Evolutionary conservation across 768 basidiomycete genomes (phyloP).

Genomic region (Xerocomus brunneocitrinus): DNA sequence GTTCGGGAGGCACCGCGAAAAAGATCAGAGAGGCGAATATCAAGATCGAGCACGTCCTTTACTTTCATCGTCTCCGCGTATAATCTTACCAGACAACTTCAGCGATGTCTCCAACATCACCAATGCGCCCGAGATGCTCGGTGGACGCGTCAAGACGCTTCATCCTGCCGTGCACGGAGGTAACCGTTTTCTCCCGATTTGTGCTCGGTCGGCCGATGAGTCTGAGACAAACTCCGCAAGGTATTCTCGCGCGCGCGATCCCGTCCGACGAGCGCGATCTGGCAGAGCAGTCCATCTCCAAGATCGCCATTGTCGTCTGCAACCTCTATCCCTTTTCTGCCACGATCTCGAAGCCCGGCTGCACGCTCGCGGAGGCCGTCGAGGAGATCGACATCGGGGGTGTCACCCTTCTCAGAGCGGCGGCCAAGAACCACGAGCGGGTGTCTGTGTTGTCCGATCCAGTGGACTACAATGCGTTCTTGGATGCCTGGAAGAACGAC

Average conservation of each 20-base stretch:
- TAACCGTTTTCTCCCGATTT: conserved; percentile 29
- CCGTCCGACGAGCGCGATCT: conserved; percentile 88
- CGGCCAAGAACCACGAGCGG: conserved; percentile 96
- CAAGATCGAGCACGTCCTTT: conserved; percentile 72
- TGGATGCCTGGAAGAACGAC: conserved; percentile 72
- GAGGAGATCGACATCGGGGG: conserved; percentile 99
- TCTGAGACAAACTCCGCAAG: conserved; percentile 35
- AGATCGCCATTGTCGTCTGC: conserved; percentile 97
- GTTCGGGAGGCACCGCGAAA: conserved; percentile 97
- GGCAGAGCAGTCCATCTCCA: conserved; percentile 75
- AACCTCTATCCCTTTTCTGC: conserved; percentile 97
- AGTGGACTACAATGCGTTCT: conserved; percentile 78
- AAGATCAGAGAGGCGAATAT: conserved; percentile 93
- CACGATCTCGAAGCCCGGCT: conserved; percentile 83
- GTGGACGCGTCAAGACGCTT: conserved; percentile 95
- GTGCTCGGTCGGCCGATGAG: not conserved
- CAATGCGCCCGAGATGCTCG: conserved; percentile 98
- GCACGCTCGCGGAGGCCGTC: conserved; percentile 87
- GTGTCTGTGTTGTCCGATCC: conserved; percentile 89
- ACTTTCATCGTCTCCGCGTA: not conserved
- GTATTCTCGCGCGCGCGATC: conserved; percentile 91
- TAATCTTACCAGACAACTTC: conserved; percentile 6
- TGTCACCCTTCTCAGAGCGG: conserved; percentile 94
- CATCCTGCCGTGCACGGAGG: conserved; percentile 98
- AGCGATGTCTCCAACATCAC: conserved; percentile 98